Evolutionary conservation across 495 filamentous ascomycete genomes (phyloP), one percentile per base, ranked within the genome.

Genomic region (Niebla homalea): DNA sequence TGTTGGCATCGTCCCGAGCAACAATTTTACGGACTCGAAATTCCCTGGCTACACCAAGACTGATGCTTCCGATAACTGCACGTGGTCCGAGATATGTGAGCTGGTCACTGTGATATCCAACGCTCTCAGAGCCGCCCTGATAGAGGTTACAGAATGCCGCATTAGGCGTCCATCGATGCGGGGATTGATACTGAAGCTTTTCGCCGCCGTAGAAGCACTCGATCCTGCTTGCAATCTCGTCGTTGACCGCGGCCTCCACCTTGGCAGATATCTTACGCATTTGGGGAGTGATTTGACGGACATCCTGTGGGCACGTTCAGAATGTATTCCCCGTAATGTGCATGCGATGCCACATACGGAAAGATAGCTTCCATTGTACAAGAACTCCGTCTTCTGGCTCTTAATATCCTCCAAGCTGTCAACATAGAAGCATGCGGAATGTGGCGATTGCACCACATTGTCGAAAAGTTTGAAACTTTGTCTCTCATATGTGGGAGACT

Each of bases 81-180:
- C 80, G 77, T 1, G 92, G 92, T 0, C 92, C 92, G 4, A 97
- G 73, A 64, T 96, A 98, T 3, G 92, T 97, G 10, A 94, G 67
- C 52, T 95, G 85, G 56, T 98, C 92, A 12, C 83, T 77, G 59
- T 98, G 92, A 64, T 84, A 98, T 18, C 47, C 35, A 0, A 97
- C 89, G 45, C 71, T 83, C 67, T 98, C 78, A 1, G 73, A 64
- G 0, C 78, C 79, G 0, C 89, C 89, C 52, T 79, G 67, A 60
- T 98, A 98, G 66, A 86, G 90, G 60, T 98, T 98, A 0, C 94
- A 89, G 54, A 95, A 87, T 0, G 89, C 87, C 0, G 87, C 87
- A 56, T 96, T 98, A 7, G 89, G 83, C 25, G 62, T 69, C 89
- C 92, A 96, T 1, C 71, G 65, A 3, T 75, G 57, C 0, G 85